A percentile compares a stretch with the other conserved stretches of the same genome.
Evolutionary conservation across 345 rosid genomes (phyloP).

Genomic region (Bruguiera sexangula): DNA sequence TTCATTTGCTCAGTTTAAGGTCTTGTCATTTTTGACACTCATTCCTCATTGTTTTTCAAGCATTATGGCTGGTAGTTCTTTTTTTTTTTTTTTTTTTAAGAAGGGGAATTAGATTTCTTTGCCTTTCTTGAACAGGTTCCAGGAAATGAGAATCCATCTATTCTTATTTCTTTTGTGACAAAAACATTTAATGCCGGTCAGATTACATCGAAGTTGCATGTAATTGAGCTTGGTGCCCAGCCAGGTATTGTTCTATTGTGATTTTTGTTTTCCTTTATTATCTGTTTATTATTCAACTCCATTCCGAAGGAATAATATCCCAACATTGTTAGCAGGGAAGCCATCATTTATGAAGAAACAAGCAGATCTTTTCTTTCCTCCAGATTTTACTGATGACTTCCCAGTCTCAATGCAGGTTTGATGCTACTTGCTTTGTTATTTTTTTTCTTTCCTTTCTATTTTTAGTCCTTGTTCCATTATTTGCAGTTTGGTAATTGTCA

Average conservation of each 20-base stretch:
- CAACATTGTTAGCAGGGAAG: constrained; percentile 51
- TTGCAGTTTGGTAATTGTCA: not conserved
- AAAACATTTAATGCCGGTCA: constrained; percentile 90
- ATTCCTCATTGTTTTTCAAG: constrained; percentile 12
- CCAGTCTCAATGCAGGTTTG: constrained; percentile 99
- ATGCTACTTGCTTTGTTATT: not conserved
- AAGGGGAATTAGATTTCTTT: not conserved
- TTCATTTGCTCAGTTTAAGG: constrained; percentile 87
- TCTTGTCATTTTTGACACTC: constrained; percentile 20
- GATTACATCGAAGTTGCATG: constrained; percentile 86
- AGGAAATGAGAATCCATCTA: constrained; percentile 97
- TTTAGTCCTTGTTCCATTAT: not conserved
- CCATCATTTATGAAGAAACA: constrained; percentile 91
- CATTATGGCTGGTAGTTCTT: not conserved
- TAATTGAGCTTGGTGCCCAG: constrained; percentile 95
- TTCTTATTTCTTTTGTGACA: constrained; percentile 85
- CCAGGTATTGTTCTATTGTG: constrained; percentile 43
- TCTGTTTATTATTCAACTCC: not conserved
- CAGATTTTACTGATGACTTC: constrained; percentile 97
- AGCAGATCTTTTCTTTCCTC: constrained; percentile 98
- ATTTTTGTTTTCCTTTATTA: constrained; percentile 24
- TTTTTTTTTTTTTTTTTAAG: not conserved
- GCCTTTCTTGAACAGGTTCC: constrained; percentile 44
- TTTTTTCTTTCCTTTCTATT: not conserved
- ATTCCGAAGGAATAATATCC: not conserved